Base-by-base conservation (phyloP, 306 rosid species). In the Citrullus amarus region DNA sequence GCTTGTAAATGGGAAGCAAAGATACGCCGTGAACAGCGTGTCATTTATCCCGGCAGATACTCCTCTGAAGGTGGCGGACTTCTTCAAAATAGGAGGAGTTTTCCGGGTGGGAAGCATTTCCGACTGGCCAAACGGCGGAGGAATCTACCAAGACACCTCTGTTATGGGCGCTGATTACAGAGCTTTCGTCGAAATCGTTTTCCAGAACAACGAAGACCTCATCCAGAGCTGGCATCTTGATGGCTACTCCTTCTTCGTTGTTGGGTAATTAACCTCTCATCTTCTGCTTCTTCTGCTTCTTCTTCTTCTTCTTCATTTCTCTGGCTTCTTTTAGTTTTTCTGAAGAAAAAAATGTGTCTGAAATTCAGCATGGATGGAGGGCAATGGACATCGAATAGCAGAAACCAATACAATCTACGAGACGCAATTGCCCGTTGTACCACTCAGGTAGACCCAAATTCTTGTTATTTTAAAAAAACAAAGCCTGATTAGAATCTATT, bases 181-280 rank as follows among this genome's bases (percentile, higher is more conserved):
- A 86, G 20, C 90, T 41, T 95, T 88, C 38, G 50, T 92, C 3
- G 99, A 95, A 86, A 87, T 95, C 76, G 91, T 95, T 72, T 95
- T 95, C 86, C 97, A 95, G 85, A 95, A 95, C 82, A 76, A 85
- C 61, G 99, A 95, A 82, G 88, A 92, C 71, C 86, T 92, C 28
- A 48, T 95, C 77, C 99, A 95, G 82, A 92, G 89, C 85, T 88
- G 86, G 83, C 99, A 95, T 84, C 89, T 95, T n/a, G 85, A 88
- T 88, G 99, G 99, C 88, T 95, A 95, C 90, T 85, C 90, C 73
- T 95, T 91, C 89, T 95, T 89, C 57, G 99, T 95, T 1, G 97
- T 95, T 70, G 99, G 98, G 98, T 95, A 80, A 48, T 48, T 48
- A 48, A 48, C 53, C 14, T 12, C 11, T 9, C 11, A 43, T 12